These are phyloP conservation scores for Acanthamoeba triangularis DNA, from an alignment of 208 protist species.

Conservation along the genomic window DNA sequence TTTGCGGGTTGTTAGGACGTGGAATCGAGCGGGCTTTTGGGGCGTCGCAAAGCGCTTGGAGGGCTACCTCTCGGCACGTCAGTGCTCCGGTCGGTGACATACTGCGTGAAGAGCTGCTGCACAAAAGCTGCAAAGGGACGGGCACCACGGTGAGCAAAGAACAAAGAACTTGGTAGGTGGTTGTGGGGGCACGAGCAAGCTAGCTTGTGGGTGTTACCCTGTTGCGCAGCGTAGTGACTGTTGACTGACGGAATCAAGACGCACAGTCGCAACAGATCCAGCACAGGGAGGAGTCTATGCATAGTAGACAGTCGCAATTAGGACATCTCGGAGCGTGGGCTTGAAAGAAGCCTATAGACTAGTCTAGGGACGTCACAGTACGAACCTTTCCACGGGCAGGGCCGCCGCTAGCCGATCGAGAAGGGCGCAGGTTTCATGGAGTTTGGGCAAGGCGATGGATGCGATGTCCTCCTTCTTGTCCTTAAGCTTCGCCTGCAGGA, in stretches of 20 bases:
- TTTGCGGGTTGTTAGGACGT: background rate
- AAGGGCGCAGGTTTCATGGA: background rate
- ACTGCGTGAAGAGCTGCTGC: constrained; percentile 21
- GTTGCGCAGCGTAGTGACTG: constrained; percentile 4
- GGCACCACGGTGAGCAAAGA: background rate
- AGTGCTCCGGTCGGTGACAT: background rate
- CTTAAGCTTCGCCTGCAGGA: background rate
- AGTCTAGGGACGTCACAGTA: no score
- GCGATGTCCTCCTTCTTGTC: constrained; percentile 35
- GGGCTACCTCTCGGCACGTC: background rate
- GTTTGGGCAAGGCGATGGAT: background rate
- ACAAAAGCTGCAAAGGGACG: background rate
- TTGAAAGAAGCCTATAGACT: background rate
- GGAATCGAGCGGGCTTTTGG: background rate
- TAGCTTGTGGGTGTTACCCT: background rate
- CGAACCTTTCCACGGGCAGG: constrained; percentile 40
- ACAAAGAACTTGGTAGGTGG: background rate
- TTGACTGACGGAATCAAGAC: constrained; percentile 49
- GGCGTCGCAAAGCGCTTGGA: background rate
- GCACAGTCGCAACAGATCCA: constrained; percentile 50
- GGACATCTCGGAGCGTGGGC: background rate
- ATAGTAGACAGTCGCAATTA: no score
- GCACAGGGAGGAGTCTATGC: constrained; percentile 29
- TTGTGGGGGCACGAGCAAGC: background rate
- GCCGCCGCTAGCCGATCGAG: background rate